Evolutionary conservation across 129 eudicot species (phyloP), one percentile per base, ranked within the genome.

Genomic region (Flaveria sonorensis): DNA sequence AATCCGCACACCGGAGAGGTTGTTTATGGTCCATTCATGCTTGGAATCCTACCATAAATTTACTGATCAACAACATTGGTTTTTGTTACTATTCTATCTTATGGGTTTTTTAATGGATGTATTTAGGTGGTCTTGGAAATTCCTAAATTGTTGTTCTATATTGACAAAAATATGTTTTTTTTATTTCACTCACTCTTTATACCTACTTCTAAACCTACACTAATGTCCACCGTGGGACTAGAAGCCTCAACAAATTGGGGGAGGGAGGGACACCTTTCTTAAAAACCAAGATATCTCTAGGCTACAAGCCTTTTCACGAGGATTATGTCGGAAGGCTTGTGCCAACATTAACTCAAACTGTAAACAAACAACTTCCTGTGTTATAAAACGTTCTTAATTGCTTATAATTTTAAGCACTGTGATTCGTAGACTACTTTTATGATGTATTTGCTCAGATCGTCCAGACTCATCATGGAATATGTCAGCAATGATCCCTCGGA

Each of bases 1-100:
- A 88, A 94, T 85, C 97, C 99, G 66, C 93, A 91, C 81, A 86
- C 93, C 0, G 97, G 99, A 76, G 97, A 94, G 99, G 99, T 94
- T 86, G 14, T 73, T 24, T 76, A 70, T 42, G 66, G 52, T 30
- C 51, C 53, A 15, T 77, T 66, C 39, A 57, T 18, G 66, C 66
- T 62, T 6, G 67, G 18, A 50, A 60, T 68, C 70, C 64, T 32
- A 18, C 28, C 26, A 57, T 60, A 57, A 78, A 59, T 16, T 14
- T 60, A 23, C 82, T 45, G 46, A 0, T 14, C 14, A 8, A 43
- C 23, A 61, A 14, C 23, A 70, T 45, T 69, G 68, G 26, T 57
- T 32, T 24, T 56, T 13, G 16, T 59, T 26, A 30, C 46, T 70
- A 26, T 46, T 24, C 28, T 71, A 26, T 43, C n/a, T 59, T 23